Evolutionary conservation across 1,139 yeast species (phyloP).

Genomic region (Scheffersomyces segobiensis): DNA sequence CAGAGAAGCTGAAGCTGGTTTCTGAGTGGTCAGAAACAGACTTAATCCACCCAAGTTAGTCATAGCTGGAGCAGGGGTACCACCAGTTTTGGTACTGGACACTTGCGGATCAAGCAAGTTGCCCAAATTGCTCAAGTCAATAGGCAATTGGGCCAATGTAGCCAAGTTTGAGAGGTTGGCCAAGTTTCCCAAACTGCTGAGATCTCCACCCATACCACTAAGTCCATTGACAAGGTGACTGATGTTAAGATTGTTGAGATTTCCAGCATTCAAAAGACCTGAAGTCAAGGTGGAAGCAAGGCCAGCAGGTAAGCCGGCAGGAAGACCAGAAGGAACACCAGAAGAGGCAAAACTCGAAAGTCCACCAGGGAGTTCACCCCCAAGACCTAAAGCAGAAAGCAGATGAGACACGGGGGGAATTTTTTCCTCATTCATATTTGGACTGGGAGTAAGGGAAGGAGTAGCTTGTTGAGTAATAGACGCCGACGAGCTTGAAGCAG

Average conservation of each 20-base stretch:
- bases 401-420: background rate
- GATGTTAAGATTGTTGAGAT: slow-evolving; percentile 44
- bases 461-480: slow-evolving; percentile 13
- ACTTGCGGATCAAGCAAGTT: slow-evolving; percentile 21
- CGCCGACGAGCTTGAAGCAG: background rate
- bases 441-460: slow-evolving; percentile 15
- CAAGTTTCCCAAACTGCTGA: slow-evolving; percentile 37
- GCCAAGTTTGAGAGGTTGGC: slow-evolving; percentile 46
- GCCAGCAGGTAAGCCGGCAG: too few species aligned
- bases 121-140: slow-evolving; percentile 40
- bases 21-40: slow-evolving; percentile 1
- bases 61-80: background rate
- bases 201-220: slow-evolving; percentile 35
- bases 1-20: background rate
- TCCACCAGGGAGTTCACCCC: slow-evolving; percentile 1
- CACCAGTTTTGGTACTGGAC: background rate
- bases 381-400: background rate
- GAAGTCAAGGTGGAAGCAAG: slow-evolving; percentile 2
- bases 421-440: slow-evolving; percentile 2
- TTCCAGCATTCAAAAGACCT: slow-evolving; percentile 41
- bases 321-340: background rate
- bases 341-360: slow-evolving; percentile 2
- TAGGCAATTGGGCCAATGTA: slow-evolving; percentile 45
- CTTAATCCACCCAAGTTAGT: background rate
- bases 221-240: slow-evolving; percentile 48